Percentiles rank a stretch among this genome's conserved stretches.
phyloP scores from a whole-genome alignment of 2,329 filamentous ascomycete species.

The Xylariaceae sp. region DNA sequence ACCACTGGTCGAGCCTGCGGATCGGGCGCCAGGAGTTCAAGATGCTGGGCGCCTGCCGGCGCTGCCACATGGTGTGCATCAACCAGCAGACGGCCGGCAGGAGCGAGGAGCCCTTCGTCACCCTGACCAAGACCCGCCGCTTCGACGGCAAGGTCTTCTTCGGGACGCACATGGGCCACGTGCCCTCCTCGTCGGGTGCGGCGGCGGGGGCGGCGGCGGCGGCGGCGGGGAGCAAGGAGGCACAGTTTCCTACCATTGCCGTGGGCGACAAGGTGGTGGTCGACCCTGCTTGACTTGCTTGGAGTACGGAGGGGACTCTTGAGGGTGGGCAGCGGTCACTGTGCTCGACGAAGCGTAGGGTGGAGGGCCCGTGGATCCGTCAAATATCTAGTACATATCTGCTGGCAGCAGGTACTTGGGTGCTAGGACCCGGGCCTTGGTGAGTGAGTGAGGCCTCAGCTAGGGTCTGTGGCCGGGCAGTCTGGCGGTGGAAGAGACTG shows the following conservation, averaged over 20 bases:
- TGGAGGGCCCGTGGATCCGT: no score
- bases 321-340: no score
- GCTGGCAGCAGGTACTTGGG: no score
- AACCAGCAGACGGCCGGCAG: slow-evolving; percentile 74
- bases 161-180: slow-evolving; percentile 67
- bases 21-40: slow-evolving; percentile 60
- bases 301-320: no score
- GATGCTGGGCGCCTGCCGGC: slow-evolving; percentile 73
- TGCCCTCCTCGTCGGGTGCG: slow-evolving; percentile 11
- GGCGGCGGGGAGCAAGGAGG: slow-evolving; percentile 16
- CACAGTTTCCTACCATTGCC: slow-evolving; percentile 36
- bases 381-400: no score
- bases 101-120: slow-evolving; percentile 80
- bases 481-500: no score
- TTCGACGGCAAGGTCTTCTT: slow-evolving; percentile 83
- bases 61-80: slow-evolving; percentile 95
- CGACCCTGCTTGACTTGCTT: slow-evolving; percentile 12
- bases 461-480: no score
- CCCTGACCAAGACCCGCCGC: slow-evolving; percentile 77
- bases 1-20: slow-evolving; percentile 61
- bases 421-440: no score
- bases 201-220: background rate
- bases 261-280: slow-evolving; percentile 38
- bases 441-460: no score
- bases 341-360: no score